Conservation (phyloP, 768 basidiomycete genomes). For the Multifurca ochricompacta region DNA sequence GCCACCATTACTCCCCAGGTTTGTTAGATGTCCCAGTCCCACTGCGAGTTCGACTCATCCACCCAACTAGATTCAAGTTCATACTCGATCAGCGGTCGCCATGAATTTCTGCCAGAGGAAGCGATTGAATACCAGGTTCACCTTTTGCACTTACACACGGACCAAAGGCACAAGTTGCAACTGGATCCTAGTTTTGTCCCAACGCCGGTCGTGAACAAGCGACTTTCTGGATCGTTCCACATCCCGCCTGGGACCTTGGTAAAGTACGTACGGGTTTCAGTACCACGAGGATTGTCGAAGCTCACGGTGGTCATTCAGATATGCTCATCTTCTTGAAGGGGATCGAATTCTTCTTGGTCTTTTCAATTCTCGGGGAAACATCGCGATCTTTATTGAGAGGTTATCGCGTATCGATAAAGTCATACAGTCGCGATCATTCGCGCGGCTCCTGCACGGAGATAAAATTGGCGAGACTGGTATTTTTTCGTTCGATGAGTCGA, state of each 20-base stretch:
- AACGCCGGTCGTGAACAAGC: neutral
- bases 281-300: slow-evolving; percentile 1
- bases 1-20: neutral
- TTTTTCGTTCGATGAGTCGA: no score
- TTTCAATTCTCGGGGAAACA: neutral
- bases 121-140: neutral
- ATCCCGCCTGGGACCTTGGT: neutral
- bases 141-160: no score
- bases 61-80: no score
- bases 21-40: neutral
- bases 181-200: slow-evolving; percentile 1
- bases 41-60: neutral
- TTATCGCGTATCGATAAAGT: neutral
- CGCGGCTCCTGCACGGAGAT: no score
- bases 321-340: no score
- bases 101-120: neutral
- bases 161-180: slow-evolving; percentile 4
- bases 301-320: neutral
- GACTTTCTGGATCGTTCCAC: neutral
- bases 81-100: neutral
- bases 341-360: no score
- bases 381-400: slow-evolving; percentile 3
- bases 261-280: neutral
- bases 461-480: no score
- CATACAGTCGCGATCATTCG: no score